Evolutionary conservation across 306 rosid species (phyloP).

Genomic region (Arachis stenosperma): DNA sequence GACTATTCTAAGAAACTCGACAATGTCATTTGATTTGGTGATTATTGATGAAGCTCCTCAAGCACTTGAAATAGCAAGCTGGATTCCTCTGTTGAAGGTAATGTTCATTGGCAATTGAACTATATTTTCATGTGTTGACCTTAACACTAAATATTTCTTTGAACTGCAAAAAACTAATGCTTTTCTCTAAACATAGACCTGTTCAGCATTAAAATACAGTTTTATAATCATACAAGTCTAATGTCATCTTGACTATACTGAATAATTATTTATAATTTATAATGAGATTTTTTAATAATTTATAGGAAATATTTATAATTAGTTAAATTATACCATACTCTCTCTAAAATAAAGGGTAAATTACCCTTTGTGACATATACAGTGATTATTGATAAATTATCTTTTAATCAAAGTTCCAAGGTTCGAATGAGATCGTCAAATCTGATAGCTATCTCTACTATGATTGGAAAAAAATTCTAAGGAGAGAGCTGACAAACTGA

Average conservation of each 20-base stretch:
- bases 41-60: slow-evolving; percentile 99
- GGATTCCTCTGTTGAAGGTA: slow-evolving; percentile 95
- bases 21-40: slow-evolving; percentile 83
- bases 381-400: no score
- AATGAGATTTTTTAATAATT: no score
- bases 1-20: slow-evolving; percentile 70
- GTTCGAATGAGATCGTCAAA: no score
- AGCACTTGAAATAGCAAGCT: slow-evolving; percentile 98
- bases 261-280: neutral
- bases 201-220: slow-evolving; percentile 6
- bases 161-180: slow-evolving; percentile 17
- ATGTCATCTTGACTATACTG: slow-evolving; percentile 24
- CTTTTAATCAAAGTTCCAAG: no score
- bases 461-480: no score
- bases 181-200: slow-evolving; percentile 20
- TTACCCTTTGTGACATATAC: no score
- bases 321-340: no score
- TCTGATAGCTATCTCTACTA: no score
- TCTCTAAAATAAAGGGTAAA: no score
- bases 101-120: slow-evolving; percentile 35
- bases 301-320: no score
- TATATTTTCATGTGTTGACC: slow-evolving; percentile 23
- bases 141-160: slow-evolving; percentile 6
- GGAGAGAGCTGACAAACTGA: no score
- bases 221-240: slow-evolving; percentile 16